Conservation (phyloP, 169 alveolate species). For the Plasmodium billcollinsi region DNA sequence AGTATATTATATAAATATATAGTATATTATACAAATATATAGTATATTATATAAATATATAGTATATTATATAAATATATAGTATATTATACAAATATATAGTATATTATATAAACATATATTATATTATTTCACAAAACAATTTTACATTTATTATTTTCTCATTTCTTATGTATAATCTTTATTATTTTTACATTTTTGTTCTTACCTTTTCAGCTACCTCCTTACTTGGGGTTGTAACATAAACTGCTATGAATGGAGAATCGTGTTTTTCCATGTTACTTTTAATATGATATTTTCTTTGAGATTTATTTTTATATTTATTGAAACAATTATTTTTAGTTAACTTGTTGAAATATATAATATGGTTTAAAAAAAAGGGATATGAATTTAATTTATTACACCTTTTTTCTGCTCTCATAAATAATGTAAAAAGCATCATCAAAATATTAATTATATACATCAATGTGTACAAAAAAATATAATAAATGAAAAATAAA, state of each 20-base stretch:
- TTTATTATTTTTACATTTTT: neutral
- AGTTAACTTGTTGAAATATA: neutral
- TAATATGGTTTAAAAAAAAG: conserved; percentile 35
- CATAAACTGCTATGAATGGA: conserved; percentile 58
- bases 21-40: too few relatives aligned
- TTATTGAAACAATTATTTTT: neutral
- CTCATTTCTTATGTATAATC: too few relatives aligned
- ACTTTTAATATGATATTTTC: neutral
- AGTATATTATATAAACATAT: too few relatives aligned
- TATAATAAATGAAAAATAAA: neutral
- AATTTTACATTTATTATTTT: too few relatives aligned
- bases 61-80: too few relatives aligned
- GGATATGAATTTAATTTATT: conserved; percentile 10
- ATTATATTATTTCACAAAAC: too few relatives aligned
- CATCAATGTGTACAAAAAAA: conserved; percentile 22
- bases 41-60: too few relatives aligned
- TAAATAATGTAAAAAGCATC: conserved; percentile 39
- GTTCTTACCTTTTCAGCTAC: conserved; percentile 51
- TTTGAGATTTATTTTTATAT: neutral
- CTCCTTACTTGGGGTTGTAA: conserved; percentile 65
- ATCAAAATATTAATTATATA: conserved; percentile 16
- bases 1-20: too few relatives aligned
- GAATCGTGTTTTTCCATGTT: conserved; percentile 13
- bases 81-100: too few relatives aligned
- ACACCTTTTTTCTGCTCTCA: conserved; percentile 26